Conservation (phyloP, 345 rosid genomes). For the Carallia brachiata region DNA sequence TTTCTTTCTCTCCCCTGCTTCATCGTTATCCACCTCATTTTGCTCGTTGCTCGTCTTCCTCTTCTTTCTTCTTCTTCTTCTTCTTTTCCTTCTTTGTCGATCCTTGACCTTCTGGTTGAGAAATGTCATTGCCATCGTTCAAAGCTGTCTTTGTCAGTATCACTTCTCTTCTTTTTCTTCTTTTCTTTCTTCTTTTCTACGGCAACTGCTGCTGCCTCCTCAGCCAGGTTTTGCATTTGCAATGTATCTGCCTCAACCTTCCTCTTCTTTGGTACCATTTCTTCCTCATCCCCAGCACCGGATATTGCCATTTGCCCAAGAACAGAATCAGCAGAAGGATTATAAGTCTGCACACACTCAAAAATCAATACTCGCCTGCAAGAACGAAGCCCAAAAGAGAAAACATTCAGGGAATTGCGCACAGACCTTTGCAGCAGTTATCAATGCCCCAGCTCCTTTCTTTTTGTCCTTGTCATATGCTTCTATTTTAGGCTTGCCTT, state of each 20-base stretch:
- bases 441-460: too few species aligned
- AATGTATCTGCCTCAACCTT: conserved; percentile 18
- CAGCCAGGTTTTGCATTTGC: conserved; percentile 3
- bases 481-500: too few species aligned
- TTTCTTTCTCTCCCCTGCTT: not conserved
- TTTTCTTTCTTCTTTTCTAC: conserved; percentile 46
- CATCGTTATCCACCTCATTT: not conserved
- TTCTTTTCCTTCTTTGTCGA: conserved; percentile 37
- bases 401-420: too few species aligned
- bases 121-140: conserved; percentile 7
- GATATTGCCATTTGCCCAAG: too few species aligned
- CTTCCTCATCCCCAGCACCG: conserved; percentile 10
- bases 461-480: too few species aligned
- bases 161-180: conserved; percentile 53
- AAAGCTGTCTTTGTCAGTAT: conserved; percentile 24
- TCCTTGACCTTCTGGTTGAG: conserved; percentile 20
- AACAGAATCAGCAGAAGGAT: too few species aligned
- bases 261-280: conserved; percentile 26
- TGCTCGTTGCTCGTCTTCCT: not conserved
- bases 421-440: too few species aligned
- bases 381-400: too few species aligned
- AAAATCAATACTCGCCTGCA: too few species aligned
- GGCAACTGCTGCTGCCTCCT: conserved; percentile 1
- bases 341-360: too few species aligned
- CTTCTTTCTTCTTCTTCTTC: conserved; percentile 36